Percentiles rank a stretch among this genome's conserved stretches.
phyloP scores from a whole-genome alignment of 352 stramenopile genomes.

The Phytopythium montanum region DNA sequence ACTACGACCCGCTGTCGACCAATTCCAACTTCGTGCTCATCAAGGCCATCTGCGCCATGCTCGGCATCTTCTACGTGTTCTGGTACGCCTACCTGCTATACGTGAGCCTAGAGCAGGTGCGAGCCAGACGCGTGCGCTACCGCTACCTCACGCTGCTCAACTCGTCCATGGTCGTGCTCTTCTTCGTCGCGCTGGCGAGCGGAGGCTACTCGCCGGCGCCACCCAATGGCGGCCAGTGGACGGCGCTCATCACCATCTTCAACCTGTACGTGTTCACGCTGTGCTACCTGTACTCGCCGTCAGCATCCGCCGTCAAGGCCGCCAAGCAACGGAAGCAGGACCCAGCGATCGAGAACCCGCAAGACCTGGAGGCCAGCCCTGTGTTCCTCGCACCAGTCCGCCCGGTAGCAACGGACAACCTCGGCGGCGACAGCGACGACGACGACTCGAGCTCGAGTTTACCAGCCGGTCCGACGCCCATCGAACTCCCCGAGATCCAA shows the following conservation, averaged over 20 bases:
- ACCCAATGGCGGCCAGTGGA: conserved; percentile 44
- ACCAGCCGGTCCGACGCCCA: conserved; percentile 2
- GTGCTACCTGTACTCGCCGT: conserved; percentile 56
- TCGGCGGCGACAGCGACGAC: background rate
- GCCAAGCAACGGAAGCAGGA: conserved; percentile 20
- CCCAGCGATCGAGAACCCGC: conserved; percentile 7
- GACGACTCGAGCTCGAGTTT: background rate
- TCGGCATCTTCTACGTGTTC: conserved; percentile 44
- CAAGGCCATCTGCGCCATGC: conserved; percentile 27
- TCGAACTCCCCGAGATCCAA: background rate
- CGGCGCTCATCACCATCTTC: conserved; percentile 43
- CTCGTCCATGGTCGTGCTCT: conserved; percentile 43
- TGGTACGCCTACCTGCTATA: conserved; percentile 40
- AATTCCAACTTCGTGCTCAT: conserved; percentile 39
- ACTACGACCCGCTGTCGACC: conserved; percentile 34
- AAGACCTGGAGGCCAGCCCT: conserved; percentile 5
- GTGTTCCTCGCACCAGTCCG: background rate
- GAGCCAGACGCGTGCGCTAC: conserved; percentile 39
- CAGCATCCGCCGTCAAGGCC: conserved; percentile 25
- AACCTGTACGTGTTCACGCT: conserved; percentile 59
- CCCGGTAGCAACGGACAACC: background rate
- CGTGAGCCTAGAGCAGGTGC: conserved; percentile 39
- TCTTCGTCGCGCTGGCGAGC: conserved; percentile 35
- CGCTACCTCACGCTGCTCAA: conserved; percentile 44
- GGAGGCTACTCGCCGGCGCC: conserved; percentile 44